phyloP scores from a whole-genome alignment of 2,329 filamentous ascomycete species.

The Fusarium setosum region DNA sequence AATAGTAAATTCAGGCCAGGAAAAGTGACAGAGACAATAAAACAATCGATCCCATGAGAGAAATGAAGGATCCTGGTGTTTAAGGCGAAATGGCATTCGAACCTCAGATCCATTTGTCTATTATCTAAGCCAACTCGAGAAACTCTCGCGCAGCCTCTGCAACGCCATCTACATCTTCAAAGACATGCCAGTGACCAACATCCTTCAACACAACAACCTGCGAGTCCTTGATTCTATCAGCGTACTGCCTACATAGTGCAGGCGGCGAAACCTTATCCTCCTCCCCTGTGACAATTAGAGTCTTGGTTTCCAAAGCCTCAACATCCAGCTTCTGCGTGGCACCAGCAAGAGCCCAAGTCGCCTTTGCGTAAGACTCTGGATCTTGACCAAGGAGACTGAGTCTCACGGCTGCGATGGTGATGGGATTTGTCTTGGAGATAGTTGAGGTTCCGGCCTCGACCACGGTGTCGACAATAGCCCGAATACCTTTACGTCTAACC shows the following conservation, averaged over 20 bases:
- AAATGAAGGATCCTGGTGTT: too few relatives aligned
- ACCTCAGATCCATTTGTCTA: too few relatives aligned
- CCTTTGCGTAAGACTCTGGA: conserved; percentile 67
- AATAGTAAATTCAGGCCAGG: too few relatives aligned
- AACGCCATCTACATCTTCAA: conserved; percentile 56
- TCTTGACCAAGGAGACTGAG: conserved; percentile 59
- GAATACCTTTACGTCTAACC: conserved; percentile 58
- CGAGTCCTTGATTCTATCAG: conserved; percentile 39
- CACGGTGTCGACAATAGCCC: conserved; percentile 53
- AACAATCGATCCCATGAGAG: too few relatives aligned
- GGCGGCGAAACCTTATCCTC: conserved; percentile 58
- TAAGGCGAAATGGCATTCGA: too few relatives aligned
- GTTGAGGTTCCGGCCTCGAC: conserved; percentile 31
- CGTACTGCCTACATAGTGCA: conserved; percentile 47
- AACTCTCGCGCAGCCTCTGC: conserved; percentile 32
- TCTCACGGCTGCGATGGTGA: conserved; percentile 55
- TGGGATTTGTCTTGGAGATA: conserved; percentile 43
- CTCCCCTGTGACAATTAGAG: conserved; percentile 56
- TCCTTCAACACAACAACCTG: conserved; percentile 50
- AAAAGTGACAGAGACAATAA: too few relatives aligned
- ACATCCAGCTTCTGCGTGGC: conserved; percentile 49
- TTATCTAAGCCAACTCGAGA: too few relatives aligned
- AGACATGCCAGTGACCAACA: conserved; percentile 63
- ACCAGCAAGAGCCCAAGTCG: conserved; percentile 58
- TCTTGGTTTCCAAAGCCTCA: conserved; percentile 45